Conservation (phyloP, 768 basidiomycete genomes). For the Termitomyces sp. region DNA sequence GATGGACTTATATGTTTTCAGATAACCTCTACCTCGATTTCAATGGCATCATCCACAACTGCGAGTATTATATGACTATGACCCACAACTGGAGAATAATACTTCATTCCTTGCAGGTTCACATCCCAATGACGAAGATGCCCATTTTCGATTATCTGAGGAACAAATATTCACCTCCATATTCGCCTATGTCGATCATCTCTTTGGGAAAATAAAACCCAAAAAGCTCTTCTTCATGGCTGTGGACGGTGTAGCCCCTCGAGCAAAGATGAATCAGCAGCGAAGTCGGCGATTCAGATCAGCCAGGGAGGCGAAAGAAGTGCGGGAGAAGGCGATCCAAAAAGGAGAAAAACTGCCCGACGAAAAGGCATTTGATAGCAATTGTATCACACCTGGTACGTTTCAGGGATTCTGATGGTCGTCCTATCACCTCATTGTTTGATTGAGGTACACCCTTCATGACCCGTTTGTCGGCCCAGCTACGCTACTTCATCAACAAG, state of each 20-base stretch:
- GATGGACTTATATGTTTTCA: slow-evolving; percentile 22
- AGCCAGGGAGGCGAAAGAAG: slow-evolving; percentile 87
- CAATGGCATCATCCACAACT: slow-evolving; percentile 90
- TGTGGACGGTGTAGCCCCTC: slow-evolving; percentile 93
- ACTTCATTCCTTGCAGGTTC: slow-evolving; percentile 45
- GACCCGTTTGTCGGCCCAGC: slow-evolving; percentile 84
- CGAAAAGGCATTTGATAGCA: slow-evolving; percentile 96
- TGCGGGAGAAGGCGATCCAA: slow-evolving; percentile 77
- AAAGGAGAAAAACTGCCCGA: slow-evolving; percentile 91
- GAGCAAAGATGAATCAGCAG: slow-evolving; percentile 99
- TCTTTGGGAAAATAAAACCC: slow-evolving; percentile 96
- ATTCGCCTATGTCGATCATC: slow-evolving; percentile 93
- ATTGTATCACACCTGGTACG: slow-evolving; percentile 96
- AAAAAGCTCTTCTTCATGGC: slow-evolving; percentile 99
- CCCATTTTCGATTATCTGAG: slow-evolving; percentile 93
- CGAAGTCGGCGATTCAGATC: slow-evolving; percentile 90
- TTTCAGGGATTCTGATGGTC: neutral
- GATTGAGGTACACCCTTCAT: slow-evolving; percentile 87
- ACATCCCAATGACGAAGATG: slow-evolving; percentile 95
- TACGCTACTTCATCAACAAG: slow-evolving; percentile 96
- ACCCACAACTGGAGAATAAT: neutral
- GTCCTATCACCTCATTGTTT: neutral
- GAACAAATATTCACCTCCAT: slow-evolving; percentile 97
- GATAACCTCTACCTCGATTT: slow-evolving; percentile 94
- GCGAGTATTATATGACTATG: slow-evolving; percentile 27